Evolutionary conservation across 164 flowering plant genomes (phyloP), one percentile per base, ranked within the genome.

Genomic region (Aristolochia contorta): DNA sequence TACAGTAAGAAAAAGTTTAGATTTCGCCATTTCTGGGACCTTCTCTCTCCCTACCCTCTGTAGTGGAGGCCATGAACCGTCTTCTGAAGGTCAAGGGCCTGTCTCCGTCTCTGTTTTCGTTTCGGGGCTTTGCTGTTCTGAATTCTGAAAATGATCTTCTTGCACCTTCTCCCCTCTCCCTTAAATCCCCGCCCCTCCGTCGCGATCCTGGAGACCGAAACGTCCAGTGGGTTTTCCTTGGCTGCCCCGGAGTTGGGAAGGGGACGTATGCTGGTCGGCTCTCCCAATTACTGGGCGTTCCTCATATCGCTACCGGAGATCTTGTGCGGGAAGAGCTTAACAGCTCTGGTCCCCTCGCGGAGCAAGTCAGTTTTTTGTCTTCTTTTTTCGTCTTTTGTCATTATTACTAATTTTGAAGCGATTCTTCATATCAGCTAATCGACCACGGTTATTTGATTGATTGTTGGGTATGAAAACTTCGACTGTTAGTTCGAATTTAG

Each of bases 291-390:
- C 89, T 92, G 68, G 87, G 85, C 23, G 97, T 92, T 33, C 98
- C 98, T 49, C 96, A 92, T 62, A 92, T 92, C 67, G 89, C 98
- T 71, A 92, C 96, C 62, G 98, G 97, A 19, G 96, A 89, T 77
- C 97, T 92, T 65, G 91, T 92, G 52, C 82, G 98, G 6, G 84
- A 85, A 2, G 97, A 89, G 71, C 88, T 92, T 57, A 22, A 76
- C 25, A 82, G 89, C 43, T 72, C 85, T 18, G 89, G 95, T 1
- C 89, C 89, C 22, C 85, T 83, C 56, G 66, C 88, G 16, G 51
- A 75, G 33, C 77, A 88, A 91, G 97, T 90, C 45, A 0, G 32
- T 25, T 45, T 4, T 48, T 49, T 27, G 41, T 48, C 45, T 27
- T 48, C 54, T 47, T 6, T 51, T 25, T 54, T 19, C 7, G 56